A percentile compares a stretch with the other conserved stretches of the same genome.
Evolutionary conservation across 768 basidiomycete genomes (phyloP).

Genomic region (Hericium alpestre): DNA sequence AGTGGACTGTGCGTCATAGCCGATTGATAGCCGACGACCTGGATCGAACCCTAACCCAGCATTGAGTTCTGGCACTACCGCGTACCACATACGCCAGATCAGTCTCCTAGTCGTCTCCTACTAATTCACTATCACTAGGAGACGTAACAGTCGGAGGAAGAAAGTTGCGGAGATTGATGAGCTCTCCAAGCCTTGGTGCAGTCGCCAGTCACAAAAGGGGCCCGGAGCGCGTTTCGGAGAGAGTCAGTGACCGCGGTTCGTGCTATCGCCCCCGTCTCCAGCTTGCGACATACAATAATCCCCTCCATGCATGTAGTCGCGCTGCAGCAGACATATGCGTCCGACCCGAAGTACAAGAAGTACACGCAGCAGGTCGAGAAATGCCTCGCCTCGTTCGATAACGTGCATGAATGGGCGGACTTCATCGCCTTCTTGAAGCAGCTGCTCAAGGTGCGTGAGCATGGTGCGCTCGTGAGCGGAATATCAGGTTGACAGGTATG

Average conservation of each 20-base stretch:
- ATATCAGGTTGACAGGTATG: neutral
- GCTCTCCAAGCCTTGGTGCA: too few relatives aligned
- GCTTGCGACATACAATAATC: neutral
- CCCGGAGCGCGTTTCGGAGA: neutral
- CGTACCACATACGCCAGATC: too few relatives aligned
- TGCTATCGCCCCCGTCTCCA: slow-evolving; percentile 4
- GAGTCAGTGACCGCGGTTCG: slow-evolving; percentile 29
- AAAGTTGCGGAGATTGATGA: too few relatives aligned
- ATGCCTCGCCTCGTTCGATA: slow-evolving; percentile 86
- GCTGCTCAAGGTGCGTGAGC: slow-evolving; percentile 60
- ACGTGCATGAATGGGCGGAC: slow-evolving; percentile 98
- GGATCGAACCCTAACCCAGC: too few relatives aligned
- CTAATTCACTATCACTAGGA: too few relatives aligned
- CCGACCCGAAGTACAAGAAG: slow-evolving; percentile 92
- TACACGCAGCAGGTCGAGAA: slow-evolving; percentile 88
- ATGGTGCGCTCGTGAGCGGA: too few relatives aligned
- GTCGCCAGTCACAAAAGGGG: neutral
- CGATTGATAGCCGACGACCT: too few relatives aligned
- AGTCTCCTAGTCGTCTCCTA: too few relatives aligned
- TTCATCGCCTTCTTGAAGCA: slow-evolving; percentile 96
- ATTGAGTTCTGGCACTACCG: too few relatives aligned
- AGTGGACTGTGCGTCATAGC: too few relatives aligned
- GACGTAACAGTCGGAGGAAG: too few relatives aligned
- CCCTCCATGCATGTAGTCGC: slow-evolving; percentile 25
- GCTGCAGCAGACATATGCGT: slow-evolving; percentile 45